Conservation (phyloP, 345 rosid species). For the Abelmoschus esculentus region DNA sequence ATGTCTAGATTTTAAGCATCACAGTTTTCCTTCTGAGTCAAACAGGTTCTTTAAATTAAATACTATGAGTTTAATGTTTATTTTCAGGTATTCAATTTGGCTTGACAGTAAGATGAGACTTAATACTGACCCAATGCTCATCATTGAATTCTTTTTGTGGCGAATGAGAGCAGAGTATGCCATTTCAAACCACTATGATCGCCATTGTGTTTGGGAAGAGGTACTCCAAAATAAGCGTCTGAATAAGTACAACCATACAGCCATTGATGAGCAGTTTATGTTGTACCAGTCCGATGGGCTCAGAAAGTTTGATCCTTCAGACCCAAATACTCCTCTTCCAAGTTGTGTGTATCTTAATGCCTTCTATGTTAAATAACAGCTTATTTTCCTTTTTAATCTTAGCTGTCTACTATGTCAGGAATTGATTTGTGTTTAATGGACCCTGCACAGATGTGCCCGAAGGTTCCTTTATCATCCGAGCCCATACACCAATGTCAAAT, state of each 20-base stretch:
- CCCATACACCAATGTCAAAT: conserved; percentile 93
- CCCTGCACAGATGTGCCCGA: conserved; percentile 87
- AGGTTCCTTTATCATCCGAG: conserved; percentile 84
- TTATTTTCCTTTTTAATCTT: neutral
- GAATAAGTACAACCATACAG: conserved; percentile 64
- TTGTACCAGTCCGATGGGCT: conserved; percentile 79
- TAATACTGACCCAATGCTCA: conserved; percentile 61
- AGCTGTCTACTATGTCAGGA: neutral
- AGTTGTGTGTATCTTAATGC: conserved; percentile 48
- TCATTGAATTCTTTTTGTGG: conserved; percentile 85
- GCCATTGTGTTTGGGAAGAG: conserved; percentile 97
- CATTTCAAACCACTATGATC: conserved; percentile 92
- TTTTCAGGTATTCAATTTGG: conserved; percentile 86
- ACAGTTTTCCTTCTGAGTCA: conserved; percentile 1
- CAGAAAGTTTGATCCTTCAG: conserved; percentile 50
- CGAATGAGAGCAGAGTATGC: conserved; percentile 73
- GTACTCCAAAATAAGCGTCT: conserved; percentile 73
- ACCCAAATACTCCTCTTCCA: conserved; percentile 62
- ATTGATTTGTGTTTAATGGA: conserved; percentile 19
- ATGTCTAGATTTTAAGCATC: conserved; percentile 18
- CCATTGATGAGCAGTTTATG: conserved; percentile 70
- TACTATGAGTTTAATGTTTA: conserved; percentile 7
- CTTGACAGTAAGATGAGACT: conserved; percentile 93
- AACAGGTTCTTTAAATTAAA: conserved; percentile 3
- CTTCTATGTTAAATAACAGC: neutral